phyloP scores from a whole-genome alignment of 129 eudicot species.

The Arctium minus region DNA sequence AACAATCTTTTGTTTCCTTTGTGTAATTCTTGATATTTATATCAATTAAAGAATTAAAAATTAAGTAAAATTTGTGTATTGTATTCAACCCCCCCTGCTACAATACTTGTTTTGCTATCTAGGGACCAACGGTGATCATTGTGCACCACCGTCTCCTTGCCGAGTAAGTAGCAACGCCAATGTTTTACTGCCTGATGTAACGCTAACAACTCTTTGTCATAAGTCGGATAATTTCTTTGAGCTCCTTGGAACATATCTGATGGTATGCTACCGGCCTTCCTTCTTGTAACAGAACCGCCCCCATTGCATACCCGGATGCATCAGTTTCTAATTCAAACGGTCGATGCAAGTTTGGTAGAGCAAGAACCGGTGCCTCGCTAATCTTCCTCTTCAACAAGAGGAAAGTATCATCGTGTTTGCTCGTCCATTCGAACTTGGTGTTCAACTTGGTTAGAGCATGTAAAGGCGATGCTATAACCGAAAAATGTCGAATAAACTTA shows the following conservation, averaged over 20 bases:
- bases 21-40: no score
- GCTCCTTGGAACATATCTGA: slow-evolving; percentile 14
- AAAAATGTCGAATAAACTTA: slow-evolving; percentile 14
- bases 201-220: slow-evolving; percentile 14
- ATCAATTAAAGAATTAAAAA: no score
- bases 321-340: slow-evolving; percentile 20
- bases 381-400: slow-evolving; percentile 3
- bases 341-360: slow-evolving; percentile 2
- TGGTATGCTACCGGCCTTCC: slow-evolving; percentile 12
- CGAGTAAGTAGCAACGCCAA: slow-evolving; percentile 12
- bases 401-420: slow-evolving; percentile 12
- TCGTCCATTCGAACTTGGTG: neutral
- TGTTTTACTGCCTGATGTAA: neutral
- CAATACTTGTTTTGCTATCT: no score
- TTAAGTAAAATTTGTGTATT: no score
- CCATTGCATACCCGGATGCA: slow-evolving; percentile 11
- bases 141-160: neutral
- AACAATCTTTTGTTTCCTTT: no score
- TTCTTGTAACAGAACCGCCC: slow-evolving; percentile 10
- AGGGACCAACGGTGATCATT: neutral
- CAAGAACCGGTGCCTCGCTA: slow-evolving; percentile 6
- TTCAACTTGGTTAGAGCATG: slow-evolving; percentile 15
- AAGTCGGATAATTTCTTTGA: slow-evolving; percentile 3
- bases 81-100: no score
- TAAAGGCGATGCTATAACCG: neutral